Conservation (phyloP, 345 rosid genomes). For the Raphanus sativus region DNA sequence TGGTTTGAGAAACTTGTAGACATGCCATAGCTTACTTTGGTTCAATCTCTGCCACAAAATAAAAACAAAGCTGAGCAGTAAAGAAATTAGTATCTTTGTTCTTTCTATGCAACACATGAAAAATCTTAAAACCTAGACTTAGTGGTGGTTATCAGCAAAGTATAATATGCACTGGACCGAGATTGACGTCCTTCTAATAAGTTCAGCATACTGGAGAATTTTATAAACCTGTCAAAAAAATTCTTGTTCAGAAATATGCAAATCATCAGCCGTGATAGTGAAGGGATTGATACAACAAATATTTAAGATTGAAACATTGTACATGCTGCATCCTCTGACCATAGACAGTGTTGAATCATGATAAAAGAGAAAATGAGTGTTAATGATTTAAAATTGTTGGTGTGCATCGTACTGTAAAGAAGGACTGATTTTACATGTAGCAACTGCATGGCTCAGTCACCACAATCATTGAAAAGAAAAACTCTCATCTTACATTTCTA, state of each 20-base stretch:
- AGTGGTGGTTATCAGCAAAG: constrained; percentile 68
- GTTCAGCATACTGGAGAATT: constrained; percentile 77
- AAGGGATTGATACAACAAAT: background rate
- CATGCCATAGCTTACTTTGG: constrained; percentile 92
- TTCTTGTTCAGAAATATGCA: background rate
- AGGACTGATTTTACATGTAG: constrained; percentile 56
- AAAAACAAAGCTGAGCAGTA: background rate
- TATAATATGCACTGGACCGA: constrained; percentile 62
- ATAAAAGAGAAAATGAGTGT: constrained; percentile 90
- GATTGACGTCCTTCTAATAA: constrained; percentile 70
- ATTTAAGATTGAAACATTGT: background rate
- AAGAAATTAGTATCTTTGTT: background rate
- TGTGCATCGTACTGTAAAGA: constrained; percentile 46
- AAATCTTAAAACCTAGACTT: background rate
- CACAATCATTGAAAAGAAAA: too few species aligned
- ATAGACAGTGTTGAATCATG: constrained; percentile 74
- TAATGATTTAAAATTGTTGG: constrained; percentile 70
- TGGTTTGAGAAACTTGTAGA: constrained; percentile 85
- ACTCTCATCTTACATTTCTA: too few species aligned
- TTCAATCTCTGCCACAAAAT: constrained; percentile 69
- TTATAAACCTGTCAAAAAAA: constrained; percentile 60
- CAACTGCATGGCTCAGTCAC: constrained; percentile 36
- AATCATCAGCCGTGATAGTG: background rate
- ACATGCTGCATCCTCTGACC: constrained; percentile 71
- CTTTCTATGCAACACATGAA: background rate